Percentiles rank a stretch among this genome's conserved stretches.
Evolutionary conservation across 192 early-diverging fungal species (phyloP).

Genomic region (Coemansia sp.): DNA sequence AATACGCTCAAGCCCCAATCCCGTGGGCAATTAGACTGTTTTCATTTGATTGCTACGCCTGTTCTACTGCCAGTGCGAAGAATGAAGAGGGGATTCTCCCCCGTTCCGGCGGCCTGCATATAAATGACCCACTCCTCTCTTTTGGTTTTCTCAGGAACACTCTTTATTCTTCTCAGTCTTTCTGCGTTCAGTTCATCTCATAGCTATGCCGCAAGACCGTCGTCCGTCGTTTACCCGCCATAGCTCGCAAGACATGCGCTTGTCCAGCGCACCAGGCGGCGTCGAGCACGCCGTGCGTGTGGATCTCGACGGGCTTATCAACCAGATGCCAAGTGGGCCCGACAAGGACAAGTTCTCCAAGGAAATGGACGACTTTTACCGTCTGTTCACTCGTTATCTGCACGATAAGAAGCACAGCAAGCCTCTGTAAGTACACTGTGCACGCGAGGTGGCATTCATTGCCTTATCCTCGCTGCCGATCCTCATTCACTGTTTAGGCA

Average conservation of each 20-base stretch:
- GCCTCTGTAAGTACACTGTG: conserved; percentile 49
- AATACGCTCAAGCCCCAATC: too few species aligned
- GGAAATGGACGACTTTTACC: conserved; percentile 86
- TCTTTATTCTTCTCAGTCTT: background rate
- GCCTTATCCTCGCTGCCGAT: too few species aligned
- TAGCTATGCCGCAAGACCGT: conserved; percentile 44
- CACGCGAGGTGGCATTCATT: too few species aligned
- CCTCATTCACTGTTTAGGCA: too few species aligned
- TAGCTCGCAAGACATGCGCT: conserved; percentile 52
- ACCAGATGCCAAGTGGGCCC: conserved; percentile 37
- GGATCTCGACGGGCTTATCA: conserved; percentile 45
- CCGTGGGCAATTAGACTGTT: too few species aligned
- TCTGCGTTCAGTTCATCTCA: background rate
- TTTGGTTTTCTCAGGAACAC: background rate
- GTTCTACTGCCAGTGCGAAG: too few species aligned
- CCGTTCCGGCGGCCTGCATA: too few species aligned
- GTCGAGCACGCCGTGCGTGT: conserved; percentile 54
- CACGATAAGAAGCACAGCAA: conserved; percentile 64
- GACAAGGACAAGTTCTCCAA: conserved; percentile 61
- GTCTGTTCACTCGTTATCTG: conserved; percentile 83
- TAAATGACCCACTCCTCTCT: background rate
- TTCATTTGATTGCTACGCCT: too few species aligned
- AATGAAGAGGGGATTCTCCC: too few species aligned
- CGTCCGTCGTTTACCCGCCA: conserved; percentile 51
- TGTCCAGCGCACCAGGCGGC: conserved; percentile 39